These are phyloP conservation scores for Globisporangium nodosum DNA, from an alignment of 352 stramenopile species.

Conservation along the genomic window DNA sequence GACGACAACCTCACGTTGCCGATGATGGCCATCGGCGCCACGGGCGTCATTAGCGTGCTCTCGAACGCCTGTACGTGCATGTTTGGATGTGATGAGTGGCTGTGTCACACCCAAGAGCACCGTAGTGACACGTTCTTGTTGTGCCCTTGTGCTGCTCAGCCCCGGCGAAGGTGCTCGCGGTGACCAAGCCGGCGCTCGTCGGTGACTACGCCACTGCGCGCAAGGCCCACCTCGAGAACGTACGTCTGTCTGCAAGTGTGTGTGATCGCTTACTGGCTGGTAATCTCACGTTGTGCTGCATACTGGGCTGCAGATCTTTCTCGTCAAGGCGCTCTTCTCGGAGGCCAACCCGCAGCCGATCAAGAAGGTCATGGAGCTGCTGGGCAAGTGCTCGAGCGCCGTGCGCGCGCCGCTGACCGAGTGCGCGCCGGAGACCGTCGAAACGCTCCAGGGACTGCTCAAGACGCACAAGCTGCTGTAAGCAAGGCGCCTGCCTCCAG, in stretches of 20 bases:
- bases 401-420: slow-evolving; percentile 73
- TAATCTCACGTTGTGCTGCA: not conserved
- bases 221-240: slow-evolving; percentile 83
- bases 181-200: slow-evolving; percentile 72
- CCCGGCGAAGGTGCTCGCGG: slow-evolving; percentile 77
- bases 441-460: slow-evolving; percentile 54
- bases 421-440: slow-evolving; percentile 61
- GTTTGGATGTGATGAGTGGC: not conserved
- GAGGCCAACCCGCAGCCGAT: slow-evolving; percentile 91
- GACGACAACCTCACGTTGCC: slow-evolving; percentile 90
- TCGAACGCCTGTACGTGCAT: slow-evolving; percentile 78
- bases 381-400: slow-evolving; percentile 78
- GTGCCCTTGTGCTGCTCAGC: slow-evolving; percentile 23
- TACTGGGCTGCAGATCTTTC: slow-evolving; percentile 50
- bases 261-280: not conserved
- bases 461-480: slow-evolving; percentile 78
- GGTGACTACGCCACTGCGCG: slow-evolving; percentile 76
- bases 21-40: slow-evolving; percentile 86
- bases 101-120: not conserved
- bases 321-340: slow-evolving; percentile 89
- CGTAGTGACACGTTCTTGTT: not conserved
- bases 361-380: slow-evolving; percentile 86
- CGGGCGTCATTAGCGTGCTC: slow-evolving; percentile 88
- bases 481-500: not conserved
- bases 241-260: slow-evolving; percentile 21